These are phyloP conservation scores for Penicillium sp. DNA, from an alignment of 2,329 filamentous ascomycete species.

Conservation along the genomic window DNA sequence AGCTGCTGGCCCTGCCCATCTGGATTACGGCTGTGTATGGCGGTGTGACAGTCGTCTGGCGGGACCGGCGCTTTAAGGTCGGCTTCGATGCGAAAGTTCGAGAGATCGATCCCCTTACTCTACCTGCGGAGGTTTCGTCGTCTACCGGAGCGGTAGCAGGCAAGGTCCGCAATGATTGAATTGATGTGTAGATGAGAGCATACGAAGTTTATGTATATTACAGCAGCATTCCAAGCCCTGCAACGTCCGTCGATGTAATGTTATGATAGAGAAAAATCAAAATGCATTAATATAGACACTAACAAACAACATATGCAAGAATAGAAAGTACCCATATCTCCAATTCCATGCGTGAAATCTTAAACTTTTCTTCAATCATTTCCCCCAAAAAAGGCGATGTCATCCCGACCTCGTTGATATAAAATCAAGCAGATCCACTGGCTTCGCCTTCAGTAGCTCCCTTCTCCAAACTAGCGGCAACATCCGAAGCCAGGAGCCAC, in stretches of 20 bases:
- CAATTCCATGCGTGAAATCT: constrained; percentile 9
- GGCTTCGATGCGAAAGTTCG: constrained; percentile 79
- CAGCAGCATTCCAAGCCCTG: background rate
- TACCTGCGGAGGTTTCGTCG: constrained; percentile 23
- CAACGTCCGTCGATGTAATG: background rate
- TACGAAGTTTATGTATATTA: constrained; percentile 10
- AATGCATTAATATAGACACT: constrained; percentile 11
- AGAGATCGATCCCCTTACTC: constrained; percentile 44
- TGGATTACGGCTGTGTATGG: constrained; percentile 88
- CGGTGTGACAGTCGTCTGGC: constrained; percentile 84
- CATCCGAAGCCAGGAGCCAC: constrained; percentile 42
- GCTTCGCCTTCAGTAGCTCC: constrained; percentile 26
- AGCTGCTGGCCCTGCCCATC: constrained; percentile 78
- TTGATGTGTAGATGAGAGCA: constrained; percentile 10
- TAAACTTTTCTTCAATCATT: constrained; percentile 16
- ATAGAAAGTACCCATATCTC: constrained; percentile 13
- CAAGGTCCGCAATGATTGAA: constrained; percentile 24
- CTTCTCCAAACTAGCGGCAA: constrained; percentile 34
- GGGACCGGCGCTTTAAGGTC: constrained; percentile 78
- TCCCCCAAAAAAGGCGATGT: constrained; percentile 2
- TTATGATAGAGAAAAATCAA: background rate
- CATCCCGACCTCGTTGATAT: background rate
- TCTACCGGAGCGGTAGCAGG: constrained; percentile 12
- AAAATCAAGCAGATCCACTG: constrained; percentile 17
- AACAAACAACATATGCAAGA: constrained; percentile 7